Percentiles rank a stretch among this genome's conserved stretches.
Conservation (phyloP, 139 green algal genomes). For the Monoraphidium neglectum region DNA sequence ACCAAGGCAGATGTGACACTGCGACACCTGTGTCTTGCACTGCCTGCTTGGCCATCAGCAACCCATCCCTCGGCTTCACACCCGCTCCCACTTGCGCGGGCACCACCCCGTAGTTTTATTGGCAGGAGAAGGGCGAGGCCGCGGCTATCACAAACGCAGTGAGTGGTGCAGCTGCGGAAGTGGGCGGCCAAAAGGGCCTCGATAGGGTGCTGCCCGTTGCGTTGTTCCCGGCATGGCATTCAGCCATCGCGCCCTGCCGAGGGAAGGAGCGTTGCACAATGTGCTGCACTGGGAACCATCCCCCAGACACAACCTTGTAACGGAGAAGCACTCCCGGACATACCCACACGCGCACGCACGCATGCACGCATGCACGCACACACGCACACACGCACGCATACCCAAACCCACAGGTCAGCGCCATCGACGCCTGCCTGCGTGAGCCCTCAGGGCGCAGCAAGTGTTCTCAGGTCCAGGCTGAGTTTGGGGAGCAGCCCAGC, state of each 20-base stretch:
- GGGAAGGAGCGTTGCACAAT: not conserved
- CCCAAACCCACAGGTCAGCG: slow-evolving; percentile 49
- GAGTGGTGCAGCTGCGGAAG: slow-evolving; percentile 17
- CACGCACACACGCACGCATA: not conserved
- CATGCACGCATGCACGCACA: too few relatives aligned
- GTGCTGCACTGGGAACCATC: not conserved
- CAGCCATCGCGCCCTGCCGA: not conserved
- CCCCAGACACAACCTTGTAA: not conserved
- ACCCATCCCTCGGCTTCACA: too few relatives aligned
- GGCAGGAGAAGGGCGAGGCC: slow-evolving; percentile 88
- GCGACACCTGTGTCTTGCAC: too few relatives aligned
- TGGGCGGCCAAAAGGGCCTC: not conserved
- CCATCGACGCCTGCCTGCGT: slow-evolving; percentile 78
- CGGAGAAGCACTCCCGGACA: too few relatives aligned
- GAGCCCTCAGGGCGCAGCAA: slow-evolving; percentile 69
- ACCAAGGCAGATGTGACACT: too few relatives aligned
- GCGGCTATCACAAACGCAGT: slow-evolving; percentile 86
- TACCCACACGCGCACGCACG: too few relatives aligned
- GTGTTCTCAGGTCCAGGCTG: slow-evolving; percentile 67
- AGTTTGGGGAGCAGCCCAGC: slow-evolving; percentile 35
- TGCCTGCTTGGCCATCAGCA: too few relatives aligned
- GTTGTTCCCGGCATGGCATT: not conserved
- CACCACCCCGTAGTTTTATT: slow-evolving; percentile 84
- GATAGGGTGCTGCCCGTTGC: not conserved
- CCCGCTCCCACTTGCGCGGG: too few relatives aligned